Evolutionary conservation across 2,329 filamentous ascomycete species (phyloP), one percentile per base, ranked within the genome.

Genomic region (Aspergillus clavatus): DNA sequence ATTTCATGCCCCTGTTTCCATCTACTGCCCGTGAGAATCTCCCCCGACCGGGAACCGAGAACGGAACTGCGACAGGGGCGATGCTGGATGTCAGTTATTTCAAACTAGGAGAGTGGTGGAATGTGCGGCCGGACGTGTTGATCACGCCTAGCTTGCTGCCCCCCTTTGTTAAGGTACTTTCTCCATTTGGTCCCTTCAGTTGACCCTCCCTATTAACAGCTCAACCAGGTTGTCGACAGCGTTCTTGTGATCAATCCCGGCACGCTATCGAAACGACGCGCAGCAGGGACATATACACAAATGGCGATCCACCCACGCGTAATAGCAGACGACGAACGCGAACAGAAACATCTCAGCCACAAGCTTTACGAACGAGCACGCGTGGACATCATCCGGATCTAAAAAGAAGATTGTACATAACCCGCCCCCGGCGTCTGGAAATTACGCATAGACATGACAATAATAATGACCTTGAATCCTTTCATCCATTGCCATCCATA

Each of bases 211-310:
- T 33, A 10, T 39, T 51, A 23, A 51, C 39, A 7, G 7, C 33
- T 18, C 19, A 5, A 47, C 1, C 55, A 95, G 89, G 89, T 96
- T 33, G 83, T 97, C 8, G 88, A 96, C 60, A 88, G 85, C 55
- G 89, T 96, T 0, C 70, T 97, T 5, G 82, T 89, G 10, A 85
- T 98, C 60, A 98, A 98, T 65, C 91, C 93, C 0, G 91, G 93
- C 4, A 84, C 82, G 40, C 71, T 95, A 26, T 93, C 89, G 12
- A 96, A 95, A 70, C 82, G 87, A 45, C 83, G 82, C 47, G 89
- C 84, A 1, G 78, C 90, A 0, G 93, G 93, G 5, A 95, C 89
- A 0, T 97, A 86, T 65, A 87, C 89, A 1, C 82, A 84, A 40
- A 79, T 98, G 75, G 81, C 81, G 16, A 70, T 97, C 5, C 78